Percentiles rank a stretch among this genome's conserved stretches.
Evolutionary conservation across 768 basidiomycete genomes (phyloP).

Genomic region (Boletellus emodensis): DNA sequence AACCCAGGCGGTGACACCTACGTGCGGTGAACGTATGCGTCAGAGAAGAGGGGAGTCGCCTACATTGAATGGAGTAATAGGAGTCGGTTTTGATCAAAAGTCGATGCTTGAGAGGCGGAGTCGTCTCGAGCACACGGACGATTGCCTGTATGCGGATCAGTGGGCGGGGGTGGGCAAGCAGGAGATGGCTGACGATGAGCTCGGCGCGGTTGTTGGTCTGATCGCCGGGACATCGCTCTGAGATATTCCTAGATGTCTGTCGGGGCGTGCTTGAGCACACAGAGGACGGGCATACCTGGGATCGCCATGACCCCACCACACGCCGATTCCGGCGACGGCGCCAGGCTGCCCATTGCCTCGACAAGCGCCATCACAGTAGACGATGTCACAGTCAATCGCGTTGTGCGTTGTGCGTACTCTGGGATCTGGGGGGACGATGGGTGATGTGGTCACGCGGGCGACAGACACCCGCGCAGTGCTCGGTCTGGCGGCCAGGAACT

Average conservation of each 20-base stretch:
- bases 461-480: slow-evolving; percentile 4
- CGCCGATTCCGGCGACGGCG: slow-evolving; percentile 77
- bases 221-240: slow-evolving; percentile 76
- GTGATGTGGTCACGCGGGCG: slow-evolving; percentile 5
- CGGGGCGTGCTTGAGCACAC: not conserved
- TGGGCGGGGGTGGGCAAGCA: not conserved
- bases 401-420: slow-evolving; percentile 16
- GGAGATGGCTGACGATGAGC: slow-evolving; percentile 56
- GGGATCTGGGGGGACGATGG: not conserved
- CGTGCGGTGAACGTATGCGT: slow-evolving; percentile 4
- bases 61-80: slow-evolving; percentile 77
- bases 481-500: slow-evolving; percentile 43
- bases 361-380: slow-evolving; percentile 88
- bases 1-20: slow-evolving; percentile 73
- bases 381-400: slow-evolving; percentile 41
- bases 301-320: slow-evolving; percentile 80
- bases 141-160: slow-evolving; percentile 66
- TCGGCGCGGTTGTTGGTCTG: slow-evolving; percentile 92
- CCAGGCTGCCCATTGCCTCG: slow-evolving; percentile 70
- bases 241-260: slow-evolving; percentile 57
- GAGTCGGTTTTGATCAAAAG: slow-evolving; percentile 86
- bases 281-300: slow-evolving; percentile 38
- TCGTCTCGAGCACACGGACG: slow-evolving; percentile 71
- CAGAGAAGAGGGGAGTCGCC: not conserved
- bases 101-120: slow-evolving; percentile 49